phyloP scores from a whole-genome alignment of 2,329 filamentous ascomycete genomes.

The Pyricularia pennisetigena region DNA sequence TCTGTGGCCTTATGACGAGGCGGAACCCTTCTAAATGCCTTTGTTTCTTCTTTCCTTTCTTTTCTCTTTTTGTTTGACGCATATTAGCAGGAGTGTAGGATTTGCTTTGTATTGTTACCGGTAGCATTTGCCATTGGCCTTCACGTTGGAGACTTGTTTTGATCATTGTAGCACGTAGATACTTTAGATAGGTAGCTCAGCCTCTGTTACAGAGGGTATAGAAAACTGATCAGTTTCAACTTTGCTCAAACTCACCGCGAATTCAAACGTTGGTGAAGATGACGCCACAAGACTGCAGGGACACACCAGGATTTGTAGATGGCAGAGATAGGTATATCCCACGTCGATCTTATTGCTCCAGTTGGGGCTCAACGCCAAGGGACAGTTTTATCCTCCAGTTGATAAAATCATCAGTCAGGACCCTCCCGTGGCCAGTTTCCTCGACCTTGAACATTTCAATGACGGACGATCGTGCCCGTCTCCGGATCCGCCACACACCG shows the following conservation, averaged over 20 bases:
- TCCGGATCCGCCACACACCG: slow-evolving; percentile 73
- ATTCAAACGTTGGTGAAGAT: background rate
- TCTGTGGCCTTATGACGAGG: background rate
- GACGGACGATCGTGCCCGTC: slow-evolving; percentile 47
- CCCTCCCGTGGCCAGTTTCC: slow-evolving; percentile 64
- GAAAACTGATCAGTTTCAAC: background rate
- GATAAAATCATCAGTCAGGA: slow-evolving; percentile 69
- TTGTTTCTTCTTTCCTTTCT: slow-evolving; percentile 3
- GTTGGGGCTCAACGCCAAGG: slow-evolving; percentile 14
- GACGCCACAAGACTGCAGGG: background rate
- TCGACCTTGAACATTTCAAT: slow-evolving; percentile 70
- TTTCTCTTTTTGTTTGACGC: slow-evolving; percentile 4
- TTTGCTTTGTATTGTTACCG: slow-evolving; percentile 1
- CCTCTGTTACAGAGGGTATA: background rate
- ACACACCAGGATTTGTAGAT: too few relatives aligned
- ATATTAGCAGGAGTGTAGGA: background rate
- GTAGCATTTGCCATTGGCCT: background rate
- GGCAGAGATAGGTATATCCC: background rate
- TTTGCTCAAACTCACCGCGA: background rate
- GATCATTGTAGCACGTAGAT: background rate
- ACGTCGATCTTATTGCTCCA: background rate
- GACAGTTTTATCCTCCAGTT: slow-evolving; percentile 57
- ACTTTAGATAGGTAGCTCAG: background rate
- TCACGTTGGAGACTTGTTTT: background rate
- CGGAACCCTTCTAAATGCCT: background rate